Evolutionary conservation across 106 monocot species (phyloP).

Genomic region (Triglochin maritima): DNA sequence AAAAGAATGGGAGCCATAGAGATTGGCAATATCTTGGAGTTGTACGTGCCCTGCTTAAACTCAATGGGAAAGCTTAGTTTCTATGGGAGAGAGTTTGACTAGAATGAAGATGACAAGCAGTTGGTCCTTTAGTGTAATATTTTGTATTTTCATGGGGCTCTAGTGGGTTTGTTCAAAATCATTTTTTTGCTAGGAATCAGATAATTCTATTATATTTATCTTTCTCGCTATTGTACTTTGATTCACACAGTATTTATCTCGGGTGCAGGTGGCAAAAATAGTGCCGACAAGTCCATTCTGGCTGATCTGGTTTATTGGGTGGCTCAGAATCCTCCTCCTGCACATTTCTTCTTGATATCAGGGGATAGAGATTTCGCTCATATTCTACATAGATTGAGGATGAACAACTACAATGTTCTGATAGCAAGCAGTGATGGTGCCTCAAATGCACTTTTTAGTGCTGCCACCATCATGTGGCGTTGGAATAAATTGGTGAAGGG

Average conservation of each 20-base stretch:
- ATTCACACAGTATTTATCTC: background rate
- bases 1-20: too few relatives aligned
- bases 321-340: conserved; percentile 82
- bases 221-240: too few relatives aligned
- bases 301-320: conserved; percentile 81
- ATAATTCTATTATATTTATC: too few relatives aligned
- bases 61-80: too few relatives aligned
- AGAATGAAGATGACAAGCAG: too few relatives aligned
- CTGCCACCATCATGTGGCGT: conserved; percentile 85
- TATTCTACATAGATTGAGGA: conserved; percentile 72
- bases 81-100: too few relatives aligned
- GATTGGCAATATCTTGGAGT: too few relatives aligned
- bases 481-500: conserved; percentile 64
- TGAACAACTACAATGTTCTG: conserved; percentile 94
- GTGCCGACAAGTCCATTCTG: conserved; percentile 63
- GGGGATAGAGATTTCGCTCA: conserved; percentile 75
- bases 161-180: too few relatives aligned
- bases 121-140: too few relatives aligned
- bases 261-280: conserved; percentile 76
- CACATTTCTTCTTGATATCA: conserved; percentile 92
- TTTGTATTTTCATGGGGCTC: too few relatives aligned
- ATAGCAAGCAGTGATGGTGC: conserved; percentile 40
- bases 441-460: conserved; percentile 47
- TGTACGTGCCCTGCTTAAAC: too few relatives aligned
- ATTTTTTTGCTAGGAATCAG: too few relatives aligned